phyloP scores from a whole-genome alignment of 2,329 filamentous ascomycete genomes.

The Pyrenophora tritici-repentis region DNA sequence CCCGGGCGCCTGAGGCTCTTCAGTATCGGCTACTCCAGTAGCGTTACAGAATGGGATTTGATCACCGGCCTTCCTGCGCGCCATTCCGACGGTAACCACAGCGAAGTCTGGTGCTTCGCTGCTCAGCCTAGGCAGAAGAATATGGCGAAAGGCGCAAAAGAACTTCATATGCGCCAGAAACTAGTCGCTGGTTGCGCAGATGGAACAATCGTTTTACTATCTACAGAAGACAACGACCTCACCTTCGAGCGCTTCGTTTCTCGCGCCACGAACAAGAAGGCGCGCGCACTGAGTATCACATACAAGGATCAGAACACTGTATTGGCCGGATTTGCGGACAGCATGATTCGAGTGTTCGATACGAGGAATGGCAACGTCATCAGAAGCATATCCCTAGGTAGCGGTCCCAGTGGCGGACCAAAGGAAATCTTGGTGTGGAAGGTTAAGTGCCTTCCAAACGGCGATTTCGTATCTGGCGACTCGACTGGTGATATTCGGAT shows the following conservation, averaged over 20 bases:
- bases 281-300: constrained; percentile 85
- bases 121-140: constrained; percentile 70
- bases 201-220: constrained; percentile 84
- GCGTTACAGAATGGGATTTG: constrained; percentile 94
- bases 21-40: constrained; percentile 92
- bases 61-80: constrained; percentile 75
- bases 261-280: constrained; percentile 78
- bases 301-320: constrained; percentile 85
- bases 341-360: constrained; percentile 90
- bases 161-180: constrained; percentile 54
- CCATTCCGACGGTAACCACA: constrained; percentile 88
- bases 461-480: constrained; percentile 91
- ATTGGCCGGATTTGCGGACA: constrained; percentile 93
- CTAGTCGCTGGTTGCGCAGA: constrained; percentile 90
- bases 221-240: constrained; percentile 82
- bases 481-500: constrained; percentile 92
- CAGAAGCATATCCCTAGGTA: constrained; percentile 83
- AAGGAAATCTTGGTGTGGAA: constrained; percentile 93
- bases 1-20: constrained; percentile 83
- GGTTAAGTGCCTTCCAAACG: constrained; percentile 83
- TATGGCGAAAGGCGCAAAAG: constrained; percentile 19
- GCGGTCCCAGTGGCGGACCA: constrained; percentile 73
- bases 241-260: constrained; percentile 77
- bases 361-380: constrained; percentile 76
- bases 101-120: constrained; percentile 95